phyloP scores from a whole-genome alignment of 1,284 basidiomycete species.

The Puccinia sorghi region DNA sequence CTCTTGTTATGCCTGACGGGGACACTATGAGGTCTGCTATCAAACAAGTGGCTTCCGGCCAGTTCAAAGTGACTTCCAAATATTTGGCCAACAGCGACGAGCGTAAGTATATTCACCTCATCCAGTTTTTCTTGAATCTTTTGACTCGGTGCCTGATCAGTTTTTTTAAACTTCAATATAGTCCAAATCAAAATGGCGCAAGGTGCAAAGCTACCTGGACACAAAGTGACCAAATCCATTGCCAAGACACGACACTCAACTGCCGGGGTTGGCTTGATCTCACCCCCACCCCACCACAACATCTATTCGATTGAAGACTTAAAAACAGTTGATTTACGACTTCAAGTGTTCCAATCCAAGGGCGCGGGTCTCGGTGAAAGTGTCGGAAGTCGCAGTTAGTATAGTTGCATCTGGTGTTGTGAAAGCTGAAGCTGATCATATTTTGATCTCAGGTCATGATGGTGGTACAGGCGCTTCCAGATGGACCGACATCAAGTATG shows the following conservation, averaged over 20 bases:
- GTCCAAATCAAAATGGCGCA: constrained; percentile 98
- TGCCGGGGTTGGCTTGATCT: no score
- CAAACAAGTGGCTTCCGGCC: constrained; percentile 95
- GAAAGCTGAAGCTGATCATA: constrained; percentile 95
- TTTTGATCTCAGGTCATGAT: constrained; percentile 91
- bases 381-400: constrained; percentile 94
- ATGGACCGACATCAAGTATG: constrained; percentile 97
- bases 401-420: constrained; percentile 95
- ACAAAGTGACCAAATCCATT: constrained; percentile 86
- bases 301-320: no score
- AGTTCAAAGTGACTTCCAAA: constrained; percentile 84
- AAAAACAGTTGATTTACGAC: no score
- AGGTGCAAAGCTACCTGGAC: constrained; percentile 87
- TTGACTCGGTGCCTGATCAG: not conserved
- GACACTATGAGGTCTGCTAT: no score
- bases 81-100: constrained; percentile 93
- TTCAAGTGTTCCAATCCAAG: no score
- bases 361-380: no score
- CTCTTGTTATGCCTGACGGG: constrained; percentile 71
- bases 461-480: constrained; percentile 93
- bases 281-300: no score
- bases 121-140: constrained; percentile 4
- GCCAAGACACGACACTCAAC: constrained; percentile 95
- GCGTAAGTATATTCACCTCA: no score
- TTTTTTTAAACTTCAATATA: not conserved